Evolutionary conservation across 441 rosid species (phyloP).

Genomic region (Arabidopsis hybrid): DNA sequence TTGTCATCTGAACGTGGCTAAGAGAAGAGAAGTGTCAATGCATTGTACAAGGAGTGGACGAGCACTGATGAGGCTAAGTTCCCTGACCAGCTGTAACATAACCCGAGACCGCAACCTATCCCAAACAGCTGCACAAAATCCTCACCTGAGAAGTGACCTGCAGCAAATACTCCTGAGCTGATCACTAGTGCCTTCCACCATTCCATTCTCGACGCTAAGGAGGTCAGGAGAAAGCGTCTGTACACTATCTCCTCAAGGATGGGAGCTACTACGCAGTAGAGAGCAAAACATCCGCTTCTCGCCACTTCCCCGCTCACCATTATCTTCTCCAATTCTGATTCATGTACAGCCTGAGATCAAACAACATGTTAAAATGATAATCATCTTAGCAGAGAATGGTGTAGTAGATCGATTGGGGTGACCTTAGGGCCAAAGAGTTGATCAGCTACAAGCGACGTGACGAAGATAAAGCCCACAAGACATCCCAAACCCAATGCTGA

Average conservation of each 20-base stretch:
- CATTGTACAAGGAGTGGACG: constrained; percentile 81
- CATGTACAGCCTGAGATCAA: constrained; percentile 55
- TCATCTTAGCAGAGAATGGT: background rate
- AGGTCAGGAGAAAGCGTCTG: constrained; percentile 77
- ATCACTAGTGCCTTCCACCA: constrained; percentile 68
- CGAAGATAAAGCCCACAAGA: constrained; percentile 58
- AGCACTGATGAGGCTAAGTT: constrained; percentile 65
- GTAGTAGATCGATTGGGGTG: background rate
- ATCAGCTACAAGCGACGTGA: constrained; percentile 60
- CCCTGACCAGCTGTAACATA: constrained; percentile 83
- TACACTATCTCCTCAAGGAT: constrained; percentile 79
- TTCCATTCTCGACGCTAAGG: constrained; percentile 63
- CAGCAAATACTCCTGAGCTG: constrained; percentile 74
- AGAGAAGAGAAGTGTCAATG: constrained; percentile 51
- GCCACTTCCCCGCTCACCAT: constrained; percentile 57
- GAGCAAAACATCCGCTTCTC: constrained; percentile 56
- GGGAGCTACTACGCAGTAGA: constrained; percentile 72
- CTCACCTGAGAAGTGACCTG: constrained; percentile 77
- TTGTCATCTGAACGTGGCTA: constrained; percentile 11
- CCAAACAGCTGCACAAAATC: constrained; percentile 64
- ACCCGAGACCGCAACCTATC: constrained; percentile 72
- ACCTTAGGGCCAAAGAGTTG: constrained; percentile 58
- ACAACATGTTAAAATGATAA: constrained; percentile 8
- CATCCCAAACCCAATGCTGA: constrained; percentile 65
- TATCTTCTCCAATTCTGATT: constrained; percentile 61